Evolutionary conservation across 768 basidiomycete species (phyloP).

Genomic region (Suillus clintonianus): DNA sequence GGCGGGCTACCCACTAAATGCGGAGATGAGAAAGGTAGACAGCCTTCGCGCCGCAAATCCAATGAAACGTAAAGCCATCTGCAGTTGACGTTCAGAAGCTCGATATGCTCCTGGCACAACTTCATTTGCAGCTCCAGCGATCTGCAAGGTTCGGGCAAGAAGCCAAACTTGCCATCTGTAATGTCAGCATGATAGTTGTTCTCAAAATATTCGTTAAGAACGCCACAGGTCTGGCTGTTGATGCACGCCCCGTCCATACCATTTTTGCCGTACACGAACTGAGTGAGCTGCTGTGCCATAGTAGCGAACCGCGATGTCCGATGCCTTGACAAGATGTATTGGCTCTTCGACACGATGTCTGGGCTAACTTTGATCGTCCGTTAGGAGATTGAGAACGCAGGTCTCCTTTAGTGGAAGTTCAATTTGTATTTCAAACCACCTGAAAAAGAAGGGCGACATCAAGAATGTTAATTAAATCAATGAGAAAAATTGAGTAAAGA

Average conservation of each 20-base stretch:
- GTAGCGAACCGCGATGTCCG: constrained; percentile 96
- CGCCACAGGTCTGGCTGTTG: constrained; percentile 85
- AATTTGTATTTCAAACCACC: background rate
- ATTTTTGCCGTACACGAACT: constrained; percentile 97
- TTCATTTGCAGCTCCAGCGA: constrained; percentile 80
- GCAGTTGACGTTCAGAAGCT: background rate
- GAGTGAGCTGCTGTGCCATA: constrained; percentile 95
- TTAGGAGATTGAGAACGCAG: no score
- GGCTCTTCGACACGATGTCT: background rate
- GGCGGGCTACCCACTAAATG: background rate
- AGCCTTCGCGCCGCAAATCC: background rate
- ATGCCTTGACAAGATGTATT: constrained; percentile 77
- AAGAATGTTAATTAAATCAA: background rate
- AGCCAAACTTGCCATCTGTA: constrained; percentile 77
- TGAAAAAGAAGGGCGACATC: background rate
- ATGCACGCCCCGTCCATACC: constrained; percentile 98
- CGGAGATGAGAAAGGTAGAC: background rate
- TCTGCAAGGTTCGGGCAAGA: constrained; percentile 80
- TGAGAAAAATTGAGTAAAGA: background rate
- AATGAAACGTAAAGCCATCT: background rate
- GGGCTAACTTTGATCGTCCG: background rate
- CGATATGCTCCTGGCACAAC: constrained; percentile 72
- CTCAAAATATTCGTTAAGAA: constrained; percentile 63
- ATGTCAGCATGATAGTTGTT: constrained; percentile 90
- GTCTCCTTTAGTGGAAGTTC: background rate